Evolutionary conservation across 495 filamentous ascomycete genomes (phyloP).

Genomic region (Aspergillus nidulans): DNA sequence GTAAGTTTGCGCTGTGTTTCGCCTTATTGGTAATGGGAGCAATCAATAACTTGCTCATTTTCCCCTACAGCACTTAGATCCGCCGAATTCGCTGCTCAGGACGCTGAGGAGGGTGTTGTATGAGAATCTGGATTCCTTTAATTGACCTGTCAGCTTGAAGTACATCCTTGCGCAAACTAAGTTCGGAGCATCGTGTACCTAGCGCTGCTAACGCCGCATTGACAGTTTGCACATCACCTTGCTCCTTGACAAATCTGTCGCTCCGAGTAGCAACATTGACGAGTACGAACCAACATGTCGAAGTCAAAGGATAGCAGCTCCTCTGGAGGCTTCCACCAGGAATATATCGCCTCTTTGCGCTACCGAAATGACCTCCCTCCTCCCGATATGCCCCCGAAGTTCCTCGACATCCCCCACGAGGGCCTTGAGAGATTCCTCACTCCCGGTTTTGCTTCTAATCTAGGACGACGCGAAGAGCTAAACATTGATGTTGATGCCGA

Average conservation of each 20-base stretch:
- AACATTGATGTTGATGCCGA: slow-evolving; percentile 98
- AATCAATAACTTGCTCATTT: background rate
- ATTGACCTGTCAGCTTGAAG: slow-evolving; percentile 10
- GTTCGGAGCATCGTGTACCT: background rate
- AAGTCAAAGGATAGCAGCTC: slow-evolving; percentile 42
- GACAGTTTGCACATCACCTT: slow-evolving; percentile 11
- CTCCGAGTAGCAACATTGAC: background rate
- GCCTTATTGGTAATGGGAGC: background rate
- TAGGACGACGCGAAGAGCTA: slow-evolving; percentile 85
- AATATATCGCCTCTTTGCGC: slow-evolving; percentile 91
- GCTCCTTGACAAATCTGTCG: background rate
- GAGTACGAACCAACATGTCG: slow-evolving; percentile 19
- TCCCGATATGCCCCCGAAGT: slow-evolving; percentile 88
- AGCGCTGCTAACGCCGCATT: slow-evolving; percentile 7
- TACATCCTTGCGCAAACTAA: slow-evolving; percentile 4
- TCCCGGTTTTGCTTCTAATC: slow-evolving; percentile 77
- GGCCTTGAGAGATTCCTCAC: slow-evolving; percentile 85
- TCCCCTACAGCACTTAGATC: slow-evolving; percentile 11
- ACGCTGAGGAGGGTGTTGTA: slow-evolving; percentile 7
- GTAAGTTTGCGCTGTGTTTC: slow-evolving; percentile 18
- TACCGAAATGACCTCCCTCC: slow-evolving; percentile 94
- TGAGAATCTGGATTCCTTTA: slow-evolving; percentile 12
- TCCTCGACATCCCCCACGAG: slow-evolving; percentile 91
- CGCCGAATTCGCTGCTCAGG: slow-evolving; percentile 6
- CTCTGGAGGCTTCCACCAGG: slow-evolving; percentile 74